phyloP scores from a whole-genome alignment of 495 filamentous ascomycete genomes.

The Penicillium antarcticum region DNA sequence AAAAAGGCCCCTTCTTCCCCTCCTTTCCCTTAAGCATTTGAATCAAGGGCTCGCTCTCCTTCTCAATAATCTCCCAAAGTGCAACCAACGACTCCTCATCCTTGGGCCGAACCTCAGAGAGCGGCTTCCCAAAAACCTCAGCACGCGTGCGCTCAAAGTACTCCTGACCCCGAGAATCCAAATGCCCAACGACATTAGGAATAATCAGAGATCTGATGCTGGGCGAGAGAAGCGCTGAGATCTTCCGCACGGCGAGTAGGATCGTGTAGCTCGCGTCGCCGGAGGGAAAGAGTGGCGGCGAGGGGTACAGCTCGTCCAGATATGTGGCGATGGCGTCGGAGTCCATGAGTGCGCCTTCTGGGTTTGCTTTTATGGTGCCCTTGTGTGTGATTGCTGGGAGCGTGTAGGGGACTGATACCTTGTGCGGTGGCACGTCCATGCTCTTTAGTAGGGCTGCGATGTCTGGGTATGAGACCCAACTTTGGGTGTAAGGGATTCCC shows the following conservation, averaged over 20 bases:
- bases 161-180: slow-evolving; percentile 29
- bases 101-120: slow-evolving; percentile 25
- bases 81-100: slow-evolving; percentile 11
- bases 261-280: slow-evolving; percentile 32
- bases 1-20: slow-evolving; percentile 29
- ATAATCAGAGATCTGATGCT: slow-evolving; percentile 10
- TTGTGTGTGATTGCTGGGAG: slow-evolving; percentile 37
- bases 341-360: slow-evolving; percentile 33
- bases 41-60: slow-evolving; percentile 9
- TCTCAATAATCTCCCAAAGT: slow-evolving; percentile 16
- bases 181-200: slow-evolving; percentile 16
- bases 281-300: slow-evolving; percentile 28
- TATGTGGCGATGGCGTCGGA: slow-evolving; percentile 37
- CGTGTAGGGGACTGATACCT: slow-evolving; percentile 26
- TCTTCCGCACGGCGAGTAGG: slow-evolving; percentile 11
- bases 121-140: slow-evolving; percentile 26
- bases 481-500: slow-evolving; percentile 38
- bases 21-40: slow-evolving; percentile 24
- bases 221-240: neutral
- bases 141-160: slow-evolving; percentile 32
- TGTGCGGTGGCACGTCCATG: slow-evolving; percentile 23
- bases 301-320: slow-evolving; percentile 33
- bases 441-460: slow-evolving; percentile 31
- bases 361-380: slow-evolving; percentile 21
- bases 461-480: slow-evolving; percentile 41